Evolutionary conservation across 2,329 filamentous ascomycete genomes (phyloP).

Genomic region (Lomentospora prolificans): DNA sequence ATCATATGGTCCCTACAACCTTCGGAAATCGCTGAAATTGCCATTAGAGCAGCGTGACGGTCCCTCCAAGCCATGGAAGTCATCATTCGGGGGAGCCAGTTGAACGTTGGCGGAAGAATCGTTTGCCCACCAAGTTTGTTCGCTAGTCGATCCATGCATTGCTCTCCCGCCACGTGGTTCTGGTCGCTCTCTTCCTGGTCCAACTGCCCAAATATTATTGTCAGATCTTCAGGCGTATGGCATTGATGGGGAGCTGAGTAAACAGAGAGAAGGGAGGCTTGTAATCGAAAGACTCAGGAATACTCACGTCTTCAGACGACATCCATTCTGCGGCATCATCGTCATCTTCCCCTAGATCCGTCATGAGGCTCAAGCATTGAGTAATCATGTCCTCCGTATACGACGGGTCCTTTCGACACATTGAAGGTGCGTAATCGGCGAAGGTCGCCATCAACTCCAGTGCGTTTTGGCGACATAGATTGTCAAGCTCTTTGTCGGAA

Average conservation of each 20-base stretch:
- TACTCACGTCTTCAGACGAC: constrained; percentile 72
- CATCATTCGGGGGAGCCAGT: constrained; percentile 97
- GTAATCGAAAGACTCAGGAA: neutral
- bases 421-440: constrained; percentile 83
- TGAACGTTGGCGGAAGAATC: constrained; percentile 88
- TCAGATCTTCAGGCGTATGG: neutral
- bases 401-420: constrained; percentile 88
- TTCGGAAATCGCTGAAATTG: constrained; percentile 96
- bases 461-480: constrained; percentile 85
- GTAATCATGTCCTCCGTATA: constrained; percentile 97
- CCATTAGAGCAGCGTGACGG: constrained; percentile 94
- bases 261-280: neutral
- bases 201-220: constrained; percentile 43
- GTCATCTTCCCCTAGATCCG: constrained; percentile 87
- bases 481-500: constrained; percentile 88
- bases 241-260: neutral
- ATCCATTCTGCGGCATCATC: constrained; percentile 95
- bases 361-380: constrained; percentile 96
- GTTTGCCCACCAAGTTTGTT: constrained; percentile 94
- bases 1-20: constrained; percentile 95
- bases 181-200: constrained; percentile 93
- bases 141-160: constrained; percentile 94
- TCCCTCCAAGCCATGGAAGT: constrained; percentile 90
- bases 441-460: constrained; percentile 97
- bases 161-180: constrained; percentile 95